phyloP scores from a whole-genome alignment of 345 rosid genomes.

The Eucalyptus tenuipes region DNA sequence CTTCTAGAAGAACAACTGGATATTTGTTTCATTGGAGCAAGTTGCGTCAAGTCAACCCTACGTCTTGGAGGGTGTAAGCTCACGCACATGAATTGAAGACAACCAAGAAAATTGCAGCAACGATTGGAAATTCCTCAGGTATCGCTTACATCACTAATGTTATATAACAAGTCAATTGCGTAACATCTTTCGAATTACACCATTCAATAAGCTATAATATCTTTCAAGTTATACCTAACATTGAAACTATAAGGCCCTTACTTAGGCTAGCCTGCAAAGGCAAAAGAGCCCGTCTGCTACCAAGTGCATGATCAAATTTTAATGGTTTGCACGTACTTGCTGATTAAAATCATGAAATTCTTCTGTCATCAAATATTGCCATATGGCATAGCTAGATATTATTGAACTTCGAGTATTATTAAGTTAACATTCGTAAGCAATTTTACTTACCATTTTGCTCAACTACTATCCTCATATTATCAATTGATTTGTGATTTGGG shows the following conservation, averaged over 20 bases:
- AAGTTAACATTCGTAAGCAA: not conserved
- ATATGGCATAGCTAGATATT: not conserved
- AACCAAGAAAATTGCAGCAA: not conserved
- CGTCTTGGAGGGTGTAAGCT: not conserved
- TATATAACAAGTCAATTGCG: not conserved
- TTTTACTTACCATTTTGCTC: not conserved
- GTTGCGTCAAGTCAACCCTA: not conserved
- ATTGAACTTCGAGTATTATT: not conserved
- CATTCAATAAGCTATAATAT: not conserved
- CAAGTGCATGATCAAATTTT: not conserved
- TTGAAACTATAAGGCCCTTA: not conserved
- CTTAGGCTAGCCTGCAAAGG: not conserved
- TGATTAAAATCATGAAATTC: not conserved
- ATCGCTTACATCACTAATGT: rapidly evolving
- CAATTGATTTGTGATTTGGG: not conserved
- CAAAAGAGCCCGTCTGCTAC: not conserved
- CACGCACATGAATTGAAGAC: not conserved
- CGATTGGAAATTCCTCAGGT: not conserved
- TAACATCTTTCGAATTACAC: not conserved
- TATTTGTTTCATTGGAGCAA: not conserved
- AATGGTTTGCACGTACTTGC: rapidly evolving
- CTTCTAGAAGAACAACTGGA: not conserved
- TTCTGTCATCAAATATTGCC: not conserved
- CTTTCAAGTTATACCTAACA: not conserved
- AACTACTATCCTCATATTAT: not conserved